Conservation (phyloP, 305 asterid species). For the Lippia alba region DNA sequence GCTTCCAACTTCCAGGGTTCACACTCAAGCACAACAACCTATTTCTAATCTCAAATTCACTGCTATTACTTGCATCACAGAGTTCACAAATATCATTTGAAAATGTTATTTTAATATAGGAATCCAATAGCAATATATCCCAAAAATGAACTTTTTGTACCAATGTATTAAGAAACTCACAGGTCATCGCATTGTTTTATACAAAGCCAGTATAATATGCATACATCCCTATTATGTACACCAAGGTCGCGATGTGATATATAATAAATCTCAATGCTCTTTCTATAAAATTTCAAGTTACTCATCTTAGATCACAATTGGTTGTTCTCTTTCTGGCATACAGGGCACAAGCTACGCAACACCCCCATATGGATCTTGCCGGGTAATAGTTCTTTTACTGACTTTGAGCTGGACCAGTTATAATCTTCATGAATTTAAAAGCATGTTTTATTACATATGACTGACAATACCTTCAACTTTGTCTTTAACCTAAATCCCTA, state of each 20-base stretch:
- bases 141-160: not conserved
- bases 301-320: not conserved
- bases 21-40: not conserved
- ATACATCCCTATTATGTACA: too few relatives aligned
- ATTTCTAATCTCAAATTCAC: not conserved
- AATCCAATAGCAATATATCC: not conserved
- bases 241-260: too few relatives aligned
- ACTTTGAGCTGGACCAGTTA: too few relatives aligned
- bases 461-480: too few relatives aligned
- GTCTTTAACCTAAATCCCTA: too few relatives aligned
- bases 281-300: not conserved
- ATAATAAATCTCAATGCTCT: not conserved
- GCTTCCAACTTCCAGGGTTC: constrained; percentile 3
- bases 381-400: not conserved
- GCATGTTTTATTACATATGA: too few relatives aligned
- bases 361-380: not conserved
- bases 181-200: not conserved
- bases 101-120: not conserved
- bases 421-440: too few relatives aligned
- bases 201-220: not conserved
- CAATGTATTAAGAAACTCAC: not conserved
- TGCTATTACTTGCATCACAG: not conserved
- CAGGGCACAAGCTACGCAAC: not conserved
- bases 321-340: not conserved
- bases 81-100: not conserved